Percentiles rank a stretch among this genome's conserved stretches.
phyloP scores from a whole-genome alignment of 1,284 basidiomycete species.

The Tylopilus orsonianus region DNA sequence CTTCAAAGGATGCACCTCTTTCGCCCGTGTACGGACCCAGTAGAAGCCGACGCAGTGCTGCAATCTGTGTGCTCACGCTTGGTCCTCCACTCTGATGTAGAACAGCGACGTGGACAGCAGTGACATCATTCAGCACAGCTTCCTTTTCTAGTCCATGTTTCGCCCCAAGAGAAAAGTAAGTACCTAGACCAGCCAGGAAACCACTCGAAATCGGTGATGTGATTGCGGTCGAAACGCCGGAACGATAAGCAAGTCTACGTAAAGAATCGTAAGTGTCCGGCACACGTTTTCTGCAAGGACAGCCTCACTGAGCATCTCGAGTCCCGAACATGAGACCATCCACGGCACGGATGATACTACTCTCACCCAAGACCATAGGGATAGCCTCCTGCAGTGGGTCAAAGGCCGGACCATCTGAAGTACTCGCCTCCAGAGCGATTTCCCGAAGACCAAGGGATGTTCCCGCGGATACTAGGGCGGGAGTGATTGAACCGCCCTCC shows the following conservation, averaged over 20 bases:
- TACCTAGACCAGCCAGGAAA: conserved; percentile 67
- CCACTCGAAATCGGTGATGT: conserved; percentile 54
- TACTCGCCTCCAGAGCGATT: conserved; percentile 61
- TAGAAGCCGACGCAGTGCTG: conserved; percentile 62
- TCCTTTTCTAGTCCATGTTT: conserved; percentile 61
- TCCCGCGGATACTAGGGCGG: conserved; percentile 60
- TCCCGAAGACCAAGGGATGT: conserved; percentile 60
- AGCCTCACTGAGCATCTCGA: conserved; percentile 69
- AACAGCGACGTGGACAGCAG: conserved; percentile 61
- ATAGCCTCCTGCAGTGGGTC: conserved; percentile 49
- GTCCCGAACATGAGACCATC: conserved; percentile 77
- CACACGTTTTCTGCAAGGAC: background rate
- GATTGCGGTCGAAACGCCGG: conserved; percentile 63
- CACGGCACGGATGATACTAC: conserved; percentile 59
- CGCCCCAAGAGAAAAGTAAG: conserved; percentile 64
- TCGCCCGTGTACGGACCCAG: conserved; percentile 45
- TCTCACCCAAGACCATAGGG: conserved; percentile 52
- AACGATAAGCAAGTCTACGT: conserved; percentile 59
- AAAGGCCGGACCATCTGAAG: conserved; percentile 61
- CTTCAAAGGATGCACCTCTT: conserved; percentile 53
- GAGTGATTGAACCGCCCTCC: conserved; percentile 44
- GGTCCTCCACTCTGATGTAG: conserved; percentile 34
- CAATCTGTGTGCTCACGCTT: conserved; percentile 66
- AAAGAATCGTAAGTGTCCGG: conserved; percentile 1
- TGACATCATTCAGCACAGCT: conserved; percentile 63